These are phyloP conservation scores for Talaromyces sp. DNA, from an alignment of 2,329 filamentous ascomycete genomes.

Conservation along the genomic window DNA sequence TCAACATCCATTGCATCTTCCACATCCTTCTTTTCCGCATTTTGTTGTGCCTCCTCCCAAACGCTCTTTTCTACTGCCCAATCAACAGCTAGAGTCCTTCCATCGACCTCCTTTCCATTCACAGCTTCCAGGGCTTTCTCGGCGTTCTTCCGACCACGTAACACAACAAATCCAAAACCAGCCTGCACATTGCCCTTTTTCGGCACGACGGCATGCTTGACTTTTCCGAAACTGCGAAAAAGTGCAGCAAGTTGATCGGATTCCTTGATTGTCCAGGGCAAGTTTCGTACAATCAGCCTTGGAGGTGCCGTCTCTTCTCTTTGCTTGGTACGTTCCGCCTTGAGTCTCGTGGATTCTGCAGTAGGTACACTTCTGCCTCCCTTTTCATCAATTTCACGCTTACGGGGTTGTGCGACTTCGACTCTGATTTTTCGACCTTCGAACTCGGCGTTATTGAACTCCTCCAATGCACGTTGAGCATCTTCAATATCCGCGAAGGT, in stretches of 20 bases:
- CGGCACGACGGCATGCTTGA: constrained; percentile 82
- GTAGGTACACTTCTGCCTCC: constrained; percentile 41
- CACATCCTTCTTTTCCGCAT: constrained; percentile 32
- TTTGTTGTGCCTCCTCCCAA: constrained; percentile 60
- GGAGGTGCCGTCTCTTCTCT: constrained; percentile 60
- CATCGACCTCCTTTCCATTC: constrained; percentile 88
- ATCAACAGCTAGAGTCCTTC: constrained; percentile 84
- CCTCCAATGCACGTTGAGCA: constrained; percentile 72
- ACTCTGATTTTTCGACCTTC: constrained; percentile 79
- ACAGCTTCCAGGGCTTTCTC: constrained; percentile 79
- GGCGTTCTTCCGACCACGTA: constrained; percentile 84
- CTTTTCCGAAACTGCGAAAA: constrained; percentile 85
- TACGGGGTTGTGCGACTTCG: constrained; percentile 81
- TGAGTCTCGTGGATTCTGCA: constrained; percentile 33
- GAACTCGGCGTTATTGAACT: constrained; percentile 74
- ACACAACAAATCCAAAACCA: constrained; percentile 89
- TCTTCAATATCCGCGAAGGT: constrained; percentile 94
- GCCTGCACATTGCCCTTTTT: constrained; percentile 68
- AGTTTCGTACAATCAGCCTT: constrained; percentile 83
- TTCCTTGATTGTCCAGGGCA: constrained; percentile 93
- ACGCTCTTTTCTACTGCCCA: constrained; percentile 91
- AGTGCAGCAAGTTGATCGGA: constrained; percentile 73
- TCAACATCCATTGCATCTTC: constrained; percentile 18
- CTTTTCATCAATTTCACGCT: constrained; percentile 61
- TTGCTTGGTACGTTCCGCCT: constrained; percentile 53